These are phyloP conservation scores for Apiospora hydei DNA, from an alignment of 2,329 filamentous ascomycete species.

Conservation along the genomic window DNA sequence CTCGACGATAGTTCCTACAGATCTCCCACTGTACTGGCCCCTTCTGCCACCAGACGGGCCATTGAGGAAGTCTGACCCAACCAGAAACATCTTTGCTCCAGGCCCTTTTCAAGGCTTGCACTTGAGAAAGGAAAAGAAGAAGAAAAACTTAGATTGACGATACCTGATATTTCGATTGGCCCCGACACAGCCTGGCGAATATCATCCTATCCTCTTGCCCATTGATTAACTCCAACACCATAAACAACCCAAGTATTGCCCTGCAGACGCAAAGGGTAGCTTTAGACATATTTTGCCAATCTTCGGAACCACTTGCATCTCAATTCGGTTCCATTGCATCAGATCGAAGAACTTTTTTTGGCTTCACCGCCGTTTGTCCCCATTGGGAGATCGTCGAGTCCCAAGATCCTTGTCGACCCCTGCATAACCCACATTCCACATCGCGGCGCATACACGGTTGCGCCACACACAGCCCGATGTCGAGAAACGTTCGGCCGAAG, in stretches of 20 bases:
- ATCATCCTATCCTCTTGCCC: neutral
- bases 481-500: slow-evolving; percentile 61
- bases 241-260: slow-evolving; percentile 5
- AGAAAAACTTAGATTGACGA: slow-evolving; percentile 11
- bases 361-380: slow-evolving; percentile 48
- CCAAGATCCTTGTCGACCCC: slow-evolving; percentile 35
- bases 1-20: slow-evolving; percentile 73
- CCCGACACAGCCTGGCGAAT: slow-evolving; percentile 16
- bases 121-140: neutral
- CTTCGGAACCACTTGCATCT: slow-evolving; percentile 10
- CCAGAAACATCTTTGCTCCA: slow-evolving; percentile 39
- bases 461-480: slow-evolving; percentile 49
- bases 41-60: slow-evolving; percentile 31
- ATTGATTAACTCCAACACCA: neutral
- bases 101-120: slow-evolving; percentile 32
- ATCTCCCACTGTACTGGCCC: slow-evolving; percentile 55
- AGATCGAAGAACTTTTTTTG: slow-evolving; percentile 23
- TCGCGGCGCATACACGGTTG: slow-evolving; percentile 26
- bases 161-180: slow-evolving; percentile 2
- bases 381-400: slow-evolving; percentile 32
- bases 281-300: neutral
- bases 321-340: slow-evolving; percentile 3
- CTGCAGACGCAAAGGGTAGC: slow-evolving; percentile 4
- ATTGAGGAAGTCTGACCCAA: slow-evolving; percentile 42
- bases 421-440: slow-evolving; percentile 35